These are phyloP conservation scores for Rhynchosporium agropyri DNA, from an alignment of 2,329 filamentous ascomycete genomes.

Conservation along the genomic window DNA sequence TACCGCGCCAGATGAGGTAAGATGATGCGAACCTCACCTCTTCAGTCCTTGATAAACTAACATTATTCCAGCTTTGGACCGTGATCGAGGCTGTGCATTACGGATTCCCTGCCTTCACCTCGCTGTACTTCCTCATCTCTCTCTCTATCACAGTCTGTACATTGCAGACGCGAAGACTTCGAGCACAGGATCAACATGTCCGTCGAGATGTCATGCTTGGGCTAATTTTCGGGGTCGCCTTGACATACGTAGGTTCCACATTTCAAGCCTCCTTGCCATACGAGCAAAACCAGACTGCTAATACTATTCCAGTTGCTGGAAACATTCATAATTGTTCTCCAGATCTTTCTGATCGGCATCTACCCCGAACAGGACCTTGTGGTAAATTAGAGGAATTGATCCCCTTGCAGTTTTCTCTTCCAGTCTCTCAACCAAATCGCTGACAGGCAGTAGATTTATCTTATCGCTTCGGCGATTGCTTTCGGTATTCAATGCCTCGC, in stretches of 20 bases:
- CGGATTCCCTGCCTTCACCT: slow-evolving; percentile 58
- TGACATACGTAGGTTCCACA: slow-evolving; percentile 46
- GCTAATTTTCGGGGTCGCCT: slow-evolving; percentile 43
- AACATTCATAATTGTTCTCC: slow-evolving; percentile 35
- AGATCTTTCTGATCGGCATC: slow-evolving; percentile 32
- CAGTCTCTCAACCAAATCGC: background rate
- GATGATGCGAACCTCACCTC: background rate
- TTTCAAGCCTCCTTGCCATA: background rate
- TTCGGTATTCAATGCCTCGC: slow-evolving; percentile 63
- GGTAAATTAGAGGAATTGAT: slow-evolving; percentile 30
- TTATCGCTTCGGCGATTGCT: slow-evolving; percentile 63
- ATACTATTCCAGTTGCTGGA: slow-evolving; percentile 41
- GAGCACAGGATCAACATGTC: slow-evolving; percentile 44
- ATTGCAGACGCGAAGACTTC: slow-evolving; percentile 51
- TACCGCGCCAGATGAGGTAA: slow-evolving; percentile 22
- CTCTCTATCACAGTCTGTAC: slow-evolving; percentile 55
- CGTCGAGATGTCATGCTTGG: slow-evolving; percentile 49
- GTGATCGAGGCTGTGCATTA: slow-evolving; percentile 53
- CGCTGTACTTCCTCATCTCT: slow-evolving; percentile 59
- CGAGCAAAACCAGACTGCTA: slow-evolving; percentile 4
- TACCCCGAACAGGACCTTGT: slow-evolving; percentile 39
- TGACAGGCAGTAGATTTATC: slow-evolving; percentile 50
- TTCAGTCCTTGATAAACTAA: slow-evolving; percentile 16
- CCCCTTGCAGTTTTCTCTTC: background rate
- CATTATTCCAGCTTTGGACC: slow-evolving; percentile 26